Conservation (phyloP, 2,329 filamentous ascomycete genomes). For the Aspergillus sp. region DNA sequence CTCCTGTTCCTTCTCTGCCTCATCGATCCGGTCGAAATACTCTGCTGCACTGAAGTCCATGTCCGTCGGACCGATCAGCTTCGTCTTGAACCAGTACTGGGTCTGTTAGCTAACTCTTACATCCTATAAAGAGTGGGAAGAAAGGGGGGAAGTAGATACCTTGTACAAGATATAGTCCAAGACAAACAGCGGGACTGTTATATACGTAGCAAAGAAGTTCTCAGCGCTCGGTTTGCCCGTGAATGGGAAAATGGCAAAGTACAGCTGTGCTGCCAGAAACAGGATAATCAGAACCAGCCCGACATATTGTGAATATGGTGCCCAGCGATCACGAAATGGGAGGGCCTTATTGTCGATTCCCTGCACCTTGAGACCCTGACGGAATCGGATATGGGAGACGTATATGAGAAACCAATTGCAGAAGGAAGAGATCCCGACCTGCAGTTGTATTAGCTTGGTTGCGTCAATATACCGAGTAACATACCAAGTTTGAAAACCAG, state of each 20-base stretch:
- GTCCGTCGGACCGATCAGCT: neutral
- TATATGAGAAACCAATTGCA: slow-evolving; percentile 30
- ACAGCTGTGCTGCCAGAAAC: slow-evolving; percentile 32
- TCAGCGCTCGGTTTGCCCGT: slow-evolving; percentile 28
- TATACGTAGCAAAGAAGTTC: slow-evolving; percentile 34
- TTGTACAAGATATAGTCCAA: slow-evolving; percentile 30
- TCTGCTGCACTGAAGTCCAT: neutral
- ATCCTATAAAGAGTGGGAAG: no score
- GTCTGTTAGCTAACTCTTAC: neutral
- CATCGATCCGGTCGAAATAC: slow-evolving; percentile 3
- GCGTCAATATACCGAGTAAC: neutral
- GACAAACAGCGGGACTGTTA: slow-evolving; percentile 31
- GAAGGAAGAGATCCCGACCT: slow-evolving; percentile 30
- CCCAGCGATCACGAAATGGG: slow-evolving; percentile 26
- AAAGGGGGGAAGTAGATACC: neutral
- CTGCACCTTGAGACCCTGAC: slow-evolving; percentile 27
- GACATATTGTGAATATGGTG: slow-evolving; percentile 27
- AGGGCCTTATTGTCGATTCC: slow-evolving; percentile 24
- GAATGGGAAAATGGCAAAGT: slow-evolving; percentile 31
- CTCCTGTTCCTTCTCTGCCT: neutral
- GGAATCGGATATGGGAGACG: slow-evolving; percentile 29
- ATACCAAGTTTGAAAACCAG: slow-evolving; percentile 34
- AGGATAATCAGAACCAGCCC: slow-evolving; percentile 26
- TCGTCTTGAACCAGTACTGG: neutral
- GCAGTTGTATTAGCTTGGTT: neutral